Base-by-base conservation (phyloP, 768 basidiomycete genomes). In the Tulasnella calospora region DNA sequence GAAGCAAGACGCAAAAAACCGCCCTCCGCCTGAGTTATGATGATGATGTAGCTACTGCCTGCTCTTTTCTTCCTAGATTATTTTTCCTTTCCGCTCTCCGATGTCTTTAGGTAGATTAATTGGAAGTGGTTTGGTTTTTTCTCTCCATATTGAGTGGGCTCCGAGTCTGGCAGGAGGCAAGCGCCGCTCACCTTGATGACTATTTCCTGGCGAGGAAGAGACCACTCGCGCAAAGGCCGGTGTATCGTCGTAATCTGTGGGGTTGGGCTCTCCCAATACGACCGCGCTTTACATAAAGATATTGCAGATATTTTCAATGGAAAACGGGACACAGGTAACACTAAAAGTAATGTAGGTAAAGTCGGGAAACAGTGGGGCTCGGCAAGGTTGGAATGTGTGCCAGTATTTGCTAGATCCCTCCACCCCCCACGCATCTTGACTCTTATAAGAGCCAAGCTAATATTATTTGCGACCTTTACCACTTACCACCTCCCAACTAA, bases 81-180 rank as follows among this genome's bases (percentile, higher is more conserved):
- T 35, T 38, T 33, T 23, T 36, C 38, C 2, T 46, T 72, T 27
- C 27, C 7, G 30, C 33, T 67, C 33, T 67, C 8, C 30, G 61
- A 67, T 67, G 61, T 67, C 61, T 67, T 67, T 67, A 67, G 33
- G 61, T 67, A 67, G 61, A 67, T 67, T 67, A 67, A 67, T 67
- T 27, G 61, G n/a, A 67, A 67, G 61, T 17, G 27, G 27, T 67
- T 67, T 27, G 61, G 13, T 35, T 67, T 67, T 67, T 12, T 35
- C 61, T 33, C 30, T 10, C 5, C 10, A 57, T 30, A 17, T 57
- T 13, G 55, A 23, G 55, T 51, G 47, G 2, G 17, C 21, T 51
- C 1, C 19, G 21, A 23, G 47, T 51, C 47, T 44, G 9, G 41
- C 6, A 44, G 41, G 41, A 44, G 2, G 41, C 41, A 44, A 44